Conservation (phyloP, 2,329 filamentous ascomycete species). For the Cadophora malorum region DNA sequence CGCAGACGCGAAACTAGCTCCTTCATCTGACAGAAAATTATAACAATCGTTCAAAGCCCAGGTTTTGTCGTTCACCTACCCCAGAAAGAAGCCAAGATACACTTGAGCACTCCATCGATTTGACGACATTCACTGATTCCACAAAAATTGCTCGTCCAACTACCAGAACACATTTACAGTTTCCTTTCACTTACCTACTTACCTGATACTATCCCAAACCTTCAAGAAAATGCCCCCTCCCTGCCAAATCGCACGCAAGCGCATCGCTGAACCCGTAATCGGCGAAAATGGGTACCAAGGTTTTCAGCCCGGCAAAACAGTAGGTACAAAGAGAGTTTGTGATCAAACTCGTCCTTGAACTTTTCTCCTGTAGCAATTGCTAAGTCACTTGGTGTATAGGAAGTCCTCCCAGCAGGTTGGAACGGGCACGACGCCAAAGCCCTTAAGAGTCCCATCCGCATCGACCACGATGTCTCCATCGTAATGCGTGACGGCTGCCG, state of each 20-base stretch:
- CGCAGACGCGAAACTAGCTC: background rate
- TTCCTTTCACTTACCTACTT: no score
- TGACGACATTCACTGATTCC: background rate
- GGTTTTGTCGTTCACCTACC: no score
- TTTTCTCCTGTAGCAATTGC: no score
- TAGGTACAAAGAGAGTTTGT: no score
- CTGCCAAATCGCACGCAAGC: constrained; percentile 14
- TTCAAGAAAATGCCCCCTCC: constrained; percentile 17
- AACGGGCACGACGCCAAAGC: constrained; percentile 1
- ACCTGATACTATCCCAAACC: background rate
- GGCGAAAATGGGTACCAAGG: constrained; percentile 20
- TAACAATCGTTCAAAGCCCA: background rate
- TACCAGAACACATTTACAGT: background rate
- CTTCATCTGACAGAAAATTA: background rate
- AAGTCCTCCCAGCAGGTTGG: constrained; percentile 6
- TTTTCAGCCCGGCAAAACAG: constrained; percentile 14
- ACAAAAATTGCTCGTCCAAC: background rate
- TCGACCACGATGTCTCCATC: constrained; percentile 33
- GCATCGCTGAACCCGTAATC: constrained; percentile 14
- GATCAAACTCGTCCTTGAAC: no score
- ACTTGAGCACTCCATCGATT: no score
- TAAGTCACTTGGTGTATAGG: no score
- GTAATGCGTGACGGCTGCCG: constrained; percentile 37
- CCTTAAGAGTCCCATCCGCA: constrained; percentile 11
- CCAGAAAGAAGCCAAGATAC: background rate